Base-by-base conservation (phyloP, 2,329 filamentous ascomycete species). In the Trichoderma arundinaceum region DNA sequence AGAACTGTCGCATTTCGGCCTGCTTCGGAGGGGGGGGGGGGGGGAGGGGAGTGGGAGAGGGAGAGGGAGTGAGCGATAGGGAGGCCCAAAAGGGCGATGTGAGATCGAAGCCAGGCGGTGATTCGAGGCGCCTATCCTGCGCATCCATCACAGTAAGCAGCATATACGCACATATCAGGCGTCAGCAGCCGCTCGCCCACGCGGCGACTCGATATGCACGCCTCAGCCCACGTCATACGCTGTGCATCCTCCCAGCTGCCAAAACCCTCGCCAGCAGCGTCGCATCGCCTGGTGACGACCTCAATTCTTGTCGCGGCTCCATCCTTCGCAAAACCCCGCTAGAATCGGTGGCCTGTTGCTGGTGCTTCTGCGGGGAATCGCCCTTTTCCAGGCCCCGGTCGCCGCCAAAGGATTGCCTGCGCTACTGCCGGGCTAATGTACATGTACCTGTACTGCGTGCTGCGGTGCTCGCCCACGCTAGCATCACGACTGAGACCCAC, bases 181-280 rank as follows among this genome's bases (percentile, higher is more conserved):
- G 22, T 28, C 22, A 28, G 22, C 22, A 28, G 22, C 22, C 4
- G 22, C 22, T 28, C 22, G 22, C 22, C 22, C 22, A 28, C 22
- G 22, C 22, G 22, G 22, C 22, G 22, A 28, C 22, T 28, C 22
- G n/a, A 19, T 22, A 43, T 33, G 38, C 46, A 61, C 46, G 8
- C n/a, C 58, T 61, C 58, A 61, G 46, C 46, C 58, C 58, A 61
- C 58, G 58, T 61, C 58, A 61, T 61, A 51, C 58, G 33, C 58
- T 43, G 12, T 32, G 32, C 53, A 43, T 22, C 53, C 38, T 43
- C 43, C 7, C 53, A 28, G 22, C 46, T 41, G 38, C n/a, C 41
- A 22, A n/a, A 32, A 13, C 28, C 56, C 43, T 22, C 49, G 13
- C 53, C 46, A 41, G 32, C 58, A 52, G 46, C 58, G 46, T 52